Percentiles rank a stretch among this genome's conserved stretches.
These are phyloP conservation scores for Colletotrichum limetticola DNA, from an alignment of 2,329 filamentous ascomycete species.

Conservation along the genomic window DNA sequence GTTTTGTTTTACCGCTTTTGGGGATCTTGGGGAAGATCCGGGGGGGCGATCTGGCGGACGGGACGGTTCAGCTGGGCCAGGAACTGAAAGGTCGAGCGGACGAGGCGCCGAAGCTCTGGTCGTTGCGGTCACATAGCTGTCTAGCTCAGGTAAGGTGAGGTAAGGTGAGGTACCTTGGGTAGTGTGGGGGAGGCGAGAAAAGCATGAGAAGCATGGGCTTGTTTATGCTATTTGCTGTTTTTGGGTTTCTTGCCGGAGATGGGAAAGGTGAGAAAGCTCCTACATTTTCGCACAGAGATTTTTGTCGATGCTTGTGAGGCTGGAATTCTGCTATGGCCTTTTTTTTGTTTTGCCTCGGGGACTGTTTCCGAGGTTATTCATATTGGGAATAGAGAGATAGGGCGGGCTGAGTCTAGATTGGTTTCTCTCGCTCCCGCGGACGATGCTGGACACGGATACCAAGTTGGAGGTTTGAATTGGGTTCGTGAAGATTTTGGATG, in stretches of 20 bases:
- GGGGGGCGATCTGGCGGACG: not conserved
- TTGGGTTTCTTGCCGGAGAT: not conserved
- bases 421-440: not conserved
- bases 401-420: not conserved
- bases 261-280: not conserved
- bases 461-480: not conserved
- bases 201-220: not conserved
- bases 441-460: not conserved
- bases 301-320: not conserved
- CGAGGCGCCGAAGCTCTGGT: not conserved
- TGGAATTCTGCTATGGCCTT: not conserved
- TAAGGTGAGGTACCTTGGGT: not conserved
- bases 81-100: not conserved
- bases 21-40: not conserved
- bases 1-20: not conserved
- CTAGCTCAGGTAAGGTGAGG: not conserved
- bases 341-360: not conserved
- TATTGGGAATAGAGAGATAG: not conserved
- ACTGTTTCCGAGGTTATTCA: not conserved
- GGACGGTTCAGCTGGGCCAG: not conserved
- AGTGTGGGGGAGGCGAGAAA: not conserved
- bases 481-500: not conserved
- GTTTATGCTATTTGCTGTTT: not conserved
- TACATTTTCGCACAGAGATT: not conserved
- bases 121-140: not conserved